Base-by-base conservation (phyloP, 495 filamentous ascomycete genomes). In the Aspergillus sclerotioniger region DNA sequence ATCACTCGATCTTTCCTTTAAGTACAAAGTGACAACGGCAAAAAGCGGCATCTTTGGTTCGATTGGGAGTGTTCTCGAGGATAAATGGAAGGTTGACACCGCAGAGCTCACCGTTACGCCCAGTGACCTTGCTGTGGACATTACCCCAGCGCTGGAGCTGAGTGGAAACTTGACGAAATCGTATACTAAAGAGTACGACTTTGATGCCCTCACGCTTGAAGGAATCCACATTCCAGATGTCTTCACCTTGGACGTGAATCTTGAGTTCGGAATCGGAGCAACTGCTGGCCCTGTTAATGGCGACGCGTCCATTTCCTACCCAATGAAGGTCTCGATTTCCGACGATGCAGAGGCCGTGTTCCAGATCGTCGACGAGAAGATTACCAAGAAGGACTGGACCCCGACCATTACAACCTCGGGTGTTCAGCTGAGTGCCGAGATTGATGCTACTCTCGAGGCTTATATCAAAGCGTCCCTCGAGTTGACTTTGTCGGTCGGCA, bases 1-100 rank as follows among this genome's bases (percentile, higher is more conserved):
- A 21, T 51, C 63, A 8, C 67, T 77, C 49, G 67, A 75, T 54
- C 66, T 75, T 48, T 61, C 62, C 8, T 69, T 75, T 56, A 62
- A 65, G 17, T 65, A 75, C 21, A 62, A 65, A 20, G 68, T 25
- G 25, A 25, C 2, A 5, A 25, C 25, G 25, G 62, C 10, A 52
- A 60, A 20, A 31, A 63, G 37, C 55, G 50, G 37, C 56, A 72
- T 20, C 71, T 70, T 15, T 61, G 63, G 16, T 66, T 41, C 9
- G 65, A 62, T 10, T 64, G 52, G 2, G 2, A 25, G 25, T 5
- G 1, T 48, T 75, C 17, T 64, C 37, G 13, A 41, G 37, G 13
- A 1, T 6, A 13, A 41, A 41, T 13, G n/a, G 6, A 8, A 25
- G 2, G 16, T 28, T 31, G 25, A 16, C 28, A 50, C 28, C 13